phyloP scores from a whole-genome alignment of 2,329 filamentous ascomycete genomes.

The Fusarium coffeatum region DNA sequence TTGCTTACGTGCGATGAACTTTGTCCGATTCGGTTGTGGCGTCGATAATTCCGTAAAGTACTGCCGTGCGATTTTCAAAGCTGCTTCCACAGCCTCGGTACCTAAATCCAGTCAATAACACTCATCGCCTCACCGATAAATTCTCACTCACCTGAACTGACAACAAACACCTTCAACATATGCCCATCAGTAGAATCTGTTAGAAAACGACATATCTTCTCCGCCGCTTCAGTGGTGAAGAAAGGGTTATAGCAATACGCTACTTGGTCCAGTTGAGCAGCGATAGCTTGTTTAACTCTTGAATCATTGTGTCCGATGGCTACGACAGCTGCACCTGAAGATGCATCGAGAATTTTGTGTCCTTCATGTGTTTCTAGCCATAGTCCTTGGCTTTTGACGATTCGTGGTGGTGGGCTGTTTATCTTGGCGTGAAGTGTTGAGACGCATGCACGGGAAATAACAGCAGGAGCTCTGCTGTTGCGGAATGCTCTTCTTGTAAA shows the following conservation, averaged over 20 bases:
- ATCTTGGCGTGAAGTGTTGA: conserved; percentile 36
- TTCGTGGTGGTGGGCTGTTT: conserved; percentile 25
- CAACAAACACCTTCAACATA: conserved; percentile 22
- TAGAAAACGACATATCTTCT: conserved; percentile 23
- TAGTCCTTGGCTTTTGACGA: conserved; percentile 22
- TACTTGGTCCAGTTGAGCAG: conserved; percentile 12
- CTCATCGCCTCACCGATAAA: not conserved
- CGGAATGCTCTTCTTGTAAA: no score
- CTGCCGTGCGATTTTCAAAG: conserved; percentile 37
- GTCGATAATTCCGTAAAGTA: conserved; percentile 36
- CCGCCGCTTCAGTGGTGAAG: conserved; percentile 26
- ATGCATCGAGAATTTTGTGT: conserved; percentile 22
- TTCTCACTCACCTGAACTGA: conserved; percentile 21
- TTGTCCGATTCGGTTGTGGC: conserved; percentile 21
- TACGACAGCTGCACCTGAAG: conserved; percentile 36
- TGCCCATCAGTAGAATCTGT: conserved; percentile 21
- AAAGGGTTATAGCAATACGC: conserved; percentile 36
- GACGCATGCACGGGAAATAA: not conserved
- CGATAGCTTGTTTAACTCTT: conserved; percentile 29
- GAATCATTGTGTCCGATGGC: conserved; percentile 29
- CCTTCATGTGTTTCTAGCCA: conserved; percentile 33
- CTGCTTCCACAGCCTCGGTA: conserved; percentile 39
- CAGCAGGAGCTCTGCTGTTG: no score
- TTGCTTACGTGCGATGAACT: conserved; percentile 33
- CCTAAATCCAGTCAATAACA: not conserved